Evolutionary conservation across 2,329 filamentous ascomycete species (phyloP), one percentile per base, ranked within the genome.

Genomic region (Aspergillus sp.): DNA sequence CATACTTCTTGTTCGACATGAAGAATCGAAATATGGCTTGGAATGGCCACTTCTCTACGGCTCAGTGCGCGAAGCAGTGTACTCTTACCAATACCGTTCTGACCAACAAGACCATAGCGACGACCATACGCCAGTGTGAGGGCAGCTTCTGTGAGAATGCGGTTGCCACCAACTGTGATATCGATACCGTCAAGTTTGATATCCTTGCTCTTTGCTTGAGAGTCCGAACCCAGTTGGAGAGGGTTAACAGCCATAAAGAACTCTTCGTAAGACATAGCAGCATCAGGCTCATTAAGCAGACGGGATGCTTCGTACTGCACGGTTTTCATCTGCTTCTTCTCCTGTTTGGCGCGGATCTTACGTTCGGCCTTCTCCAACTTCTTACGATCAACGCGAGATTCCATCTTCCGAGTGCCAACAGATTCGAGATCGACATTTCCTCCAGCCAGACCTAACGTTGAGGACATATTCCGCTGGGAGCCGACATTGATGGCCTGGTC

Each of bases 171-270:
- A 70, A 99, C 97, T 44, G 91, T 90, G 55, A 99, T 90, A 76
- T 99, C 95, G 71, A 96, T 91, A 68, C 90, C 92, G 77, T 99
- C 95, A 66, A 99, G 82, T 80, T 98, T 99, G 82, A 99, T 93
- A 73, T 99, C 95, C 82, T 99, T 99, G 76, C 93, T 96, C 87
- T 98, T 99, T 33, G 87, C 84, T 59, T 87, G 76, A 56, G 84
- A 76, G 64, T 83, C 87, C 21, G 82, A 79, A 55, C 92, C 93
- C 60, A 98, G 70, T 73, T 98, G 93, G 62, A 99, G 84, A 60
- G 95, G 95, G 76, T 99, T 99, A 81, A 99, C 95, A 54, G 91
- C 89, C 95, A 99, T 98, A 84, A 96, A 99, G 79, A 99, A 98
- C 74, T 99, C 95, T 77, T 99, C 95, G 74, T 99, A 99, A 41